These are phyloP conservation scores for Scedosporium boydii DNA, from an alignment of 2,329 filamentous ascomycete genomes.

Conservation along the genomic window DNA sequence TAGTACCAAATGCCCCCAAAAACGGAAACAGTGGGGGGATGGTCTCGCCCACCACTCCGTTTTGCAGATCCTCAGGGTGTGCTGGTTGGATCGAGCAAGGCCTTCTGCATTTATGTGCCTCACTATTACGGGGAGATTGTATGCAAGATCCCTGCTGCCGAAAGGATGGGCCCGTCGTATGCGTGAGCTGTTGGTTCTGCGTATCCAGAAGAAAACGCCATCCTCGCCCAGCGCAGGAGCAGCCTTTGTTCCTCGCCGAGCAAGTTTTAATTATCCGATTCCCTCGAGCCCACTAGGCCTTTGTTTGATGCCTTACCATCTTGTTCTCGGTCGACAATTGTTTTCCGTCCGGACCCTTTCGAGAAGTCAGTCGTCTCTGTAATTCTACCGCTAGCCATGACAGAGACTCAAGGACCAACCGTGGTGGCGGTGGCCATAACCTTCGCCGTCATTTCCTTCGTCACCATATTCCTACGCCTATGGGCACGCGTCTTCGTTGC, in stretches of 20 bases:
- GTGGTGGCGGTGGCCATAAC: slow-evolving; percentile 23
- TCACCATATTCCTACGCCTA: slow-evolving; percentile 25
- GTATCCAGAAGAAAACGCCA: too few species aligned
- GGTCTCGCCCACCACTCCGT: too few species aligned
- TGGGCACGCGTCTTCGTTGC: slow-evolving; percentile 27
- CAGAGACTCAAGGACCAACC: slow-evolving; percentile 22
- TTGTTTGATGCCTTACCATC: neutral
- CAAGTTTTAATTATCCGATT: neutral
- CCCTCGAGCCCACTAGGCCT: neutral
- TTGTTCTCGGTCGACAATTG: neutral
- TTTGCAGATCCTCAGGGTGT: too few species aligned
- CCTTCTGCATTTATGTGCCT: too few species aligned
- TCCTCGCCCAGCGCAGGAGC: too few species aligned
- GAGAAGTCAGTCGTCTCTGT: neutral
- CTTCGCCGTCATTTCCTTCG: slow-evolving; percentile 25
- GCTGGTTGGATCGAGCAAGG: too few species aligned
- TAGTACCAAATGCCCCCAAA: too few species aligned
- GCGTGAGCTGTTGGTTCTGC: too few species aligned
- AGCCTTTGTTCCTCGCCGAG: neutral
- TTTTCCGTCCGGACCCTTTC: neutral
- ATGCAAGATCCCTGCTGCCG: too few species aligned
- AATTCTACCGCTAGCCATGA: slow-evolving; percentile 20
- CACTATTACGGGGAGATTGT: too few species aligned
- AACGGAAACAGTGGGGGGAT: too few species aligned
- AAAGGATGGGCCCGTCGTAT: too few species aligned